Evolutionary conservation across 352 stramenopile genomes (phyloP).

Genomic region (Peronospora destructor): DNA sequence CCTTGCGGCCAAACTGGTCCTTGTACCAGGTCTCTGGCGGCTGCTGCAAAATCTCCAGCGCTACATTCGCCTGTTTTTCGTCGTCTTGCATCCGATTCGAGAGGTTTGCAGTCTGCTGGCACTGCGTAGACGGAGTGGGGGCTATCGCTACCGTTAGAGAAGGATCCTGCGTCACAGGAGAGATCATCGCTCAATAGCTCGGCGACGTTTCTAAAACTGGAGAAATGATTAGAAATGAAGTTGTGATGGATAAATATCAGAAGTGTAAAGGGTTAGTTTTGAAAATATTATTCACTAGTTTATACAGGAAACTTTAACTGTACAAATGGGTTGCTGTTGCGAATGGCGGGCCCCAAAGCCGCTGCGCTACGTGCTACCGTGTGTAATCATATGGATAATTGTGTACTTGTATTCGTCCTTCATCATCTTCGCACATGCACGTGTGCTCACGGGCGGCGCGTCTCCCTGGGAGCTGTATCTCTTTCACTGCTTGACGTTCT

Average conservation of each 20-base stretch:
- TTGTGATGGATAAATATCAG: no score
- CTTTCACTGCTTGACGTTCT: slow-evolving; percentile 50
- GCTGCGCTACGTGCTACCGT: slow-evolving; percentile 53
- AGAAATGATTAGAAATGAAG: no score
- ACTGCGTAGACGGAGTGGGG: slow-evolving; percentile 7
- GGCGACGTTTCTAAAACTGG: slow-evolving; percentile 1
- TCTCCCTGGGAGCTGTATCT: slow-evolving; percentile 30
- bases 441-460: slow-evolving; percentile 29
- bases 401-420: slow-evolving; percentile 62
- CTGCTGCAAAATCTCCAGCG: slow-evolving; percentile 50
- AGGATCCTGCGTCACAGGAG: slow-evolving; percentile 15
- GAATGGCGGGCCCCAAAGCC: slow-evolving; percentile 42
- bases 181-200: not conserved
- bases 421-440: slow-evolving; percentile 42
- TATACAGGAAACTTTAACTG: not conserved
- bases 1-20: slow-evolving; percentile 71
- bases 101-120: not conserved
- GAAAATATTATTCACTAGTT: not conserved
- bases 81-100: not conserved
- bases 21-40: slow-evolving; percentile 70
- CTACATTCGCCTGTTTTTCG: slow-evolving; percentile 15
- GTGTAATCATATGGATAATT: slow-evolving; percentile 46
- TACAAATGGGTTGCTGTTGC: slow-evolving; percentile 56
- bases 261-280: not conserved
- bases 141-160: slow-evolving; percentile 17